These are phyloP conservation scores for Scheffersomyces amazonensis DNA, from an alignment of 805 yeast genomes.

Conservation along the genomic window DNA sequence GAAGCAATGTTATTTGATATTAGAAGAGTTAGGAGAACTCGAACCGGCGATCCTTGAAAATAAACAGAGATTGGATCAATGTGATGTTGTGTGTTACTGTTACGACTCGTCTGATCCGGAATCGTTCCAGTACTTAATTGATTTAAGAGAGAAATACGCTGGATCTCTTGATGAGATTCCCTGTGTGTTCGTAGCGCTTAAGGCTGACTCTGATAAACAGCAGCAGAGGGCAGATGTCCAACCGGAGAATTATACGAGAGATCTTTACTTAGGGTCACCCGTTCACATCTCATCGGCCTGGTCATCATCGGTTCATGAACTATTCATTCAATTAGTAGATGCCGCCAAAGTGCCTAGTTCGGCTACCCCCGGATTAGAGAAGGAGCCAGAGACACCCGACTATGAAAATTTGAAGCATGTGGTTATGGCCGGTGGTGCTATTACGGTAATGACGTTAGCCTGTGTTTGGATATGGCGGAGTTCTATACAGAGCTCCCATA, in stretches of 20 bases:
- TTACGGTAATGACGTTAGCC: conserved; percentile 61
- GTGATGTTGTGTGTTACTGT: conserved; percentile 86
- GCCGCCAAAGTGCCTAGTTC: conserved; percentile 78
- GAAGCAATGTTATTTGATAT: conserved; percentile 85
- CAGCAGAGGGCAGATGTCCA: conserved; percentile 84
- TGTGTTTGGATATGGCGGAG: conserved; percentile 65
- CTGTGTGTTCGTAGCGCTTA: conserved; percentile 81
- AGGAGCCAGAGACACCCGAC: conserved; percentile 61
- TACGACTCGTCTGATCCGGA: conserved; percentile 97
- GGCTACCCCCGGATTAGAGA: conserved; percentile 68
- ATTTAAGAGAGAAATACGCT: conserved; percentile 59
- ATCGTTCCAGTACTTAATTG: conserved; percentile 79
- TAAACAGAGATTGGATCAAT: conserved; percentile 63
- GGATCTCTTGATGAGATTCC: conserved; percentile 66
- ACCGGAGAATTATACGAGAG: conserved; percentile 82
- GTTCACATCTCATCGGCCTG: conserved; percentile 87
- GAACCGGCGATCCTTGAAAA: conserved; percentile 82
- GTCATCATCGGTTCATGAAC: conserved; percentile 81
- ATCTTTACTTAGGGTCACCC: conserved; percentile 70
- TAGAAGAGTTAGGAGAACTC: conserved; percentile 86
- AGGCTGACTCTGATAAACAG: conserved; percentile 94
- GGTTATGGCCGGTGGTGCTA: conserved; percentile 65
- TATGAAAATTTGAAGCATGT: conserved; percentile 50
- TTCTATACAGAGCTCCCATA: conserved; percentile 25
- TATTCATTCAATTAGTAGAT: conserved; percentile 83